Base-by-base conservation (phyloP, 1,284 basidiomycete species). In the Cryptococcus wingfieldii region DNA sequence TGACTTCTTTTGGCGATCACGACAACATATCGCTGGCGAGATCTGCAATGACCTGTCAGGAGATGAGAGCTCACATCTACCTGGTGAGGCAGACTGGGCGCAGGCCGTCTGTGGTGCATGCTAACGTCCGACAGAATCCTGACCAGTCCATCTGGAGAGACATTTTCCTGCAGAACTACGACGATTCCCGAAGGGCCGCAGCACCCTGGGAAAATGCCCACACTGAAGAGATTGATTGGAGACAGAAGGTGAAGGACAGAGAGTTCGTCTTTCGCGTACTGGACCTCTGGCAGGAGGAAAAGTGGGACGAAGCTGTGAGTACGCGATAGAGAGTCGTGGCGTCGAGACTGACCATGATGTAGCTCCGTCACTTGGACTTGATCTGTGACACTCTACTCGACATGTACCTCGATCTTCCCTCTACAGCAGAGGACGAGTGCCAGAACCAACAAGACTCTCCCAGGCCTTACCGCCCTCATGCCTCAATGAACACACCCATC, bases 61-160 rank as follows among this genome's bases (percentile, higher is more conserved):
- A 65, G 23, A 59, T 75, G 9, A 53, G 64, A 46, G 56, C 61
- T 7, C 66, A 69, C 50, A 64, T 75, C 23, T 73, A 72, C 56
- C 55, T 66, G 18, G 72, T 74, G 55, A 43, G 69, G 25, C 8
- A 34, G 14, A 19, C 9, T 37, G 23, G 10, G 5, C 53, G 8
- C 1, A 38, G 19, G 43, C 14, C 18, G 25, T 23, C 5, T 25
- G 14, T 12, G 18, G 8, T 41, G 4, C n/a, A 18, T 27, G 13
- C 49, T 34, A 10, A 47, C 57, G 59, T 58, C 50, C 27, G 23
- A 27, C 38, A 74, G 68, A 63, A 69, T 48, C 62, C 68, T n/a
- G 70, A 75, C 48, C 51, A 61, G 50, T 64, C 67, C 7, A 53
- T 75, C 9, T 75, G 73, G 73, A 62, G 69, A n/a, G 65, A 69